A percentile compares a stretch with the other conserved stretches of the same genome.
phyloP scores from a whole-genome alignment of 495 filamentous ascomycete species.

The Penicillium argentinense region DNA sequence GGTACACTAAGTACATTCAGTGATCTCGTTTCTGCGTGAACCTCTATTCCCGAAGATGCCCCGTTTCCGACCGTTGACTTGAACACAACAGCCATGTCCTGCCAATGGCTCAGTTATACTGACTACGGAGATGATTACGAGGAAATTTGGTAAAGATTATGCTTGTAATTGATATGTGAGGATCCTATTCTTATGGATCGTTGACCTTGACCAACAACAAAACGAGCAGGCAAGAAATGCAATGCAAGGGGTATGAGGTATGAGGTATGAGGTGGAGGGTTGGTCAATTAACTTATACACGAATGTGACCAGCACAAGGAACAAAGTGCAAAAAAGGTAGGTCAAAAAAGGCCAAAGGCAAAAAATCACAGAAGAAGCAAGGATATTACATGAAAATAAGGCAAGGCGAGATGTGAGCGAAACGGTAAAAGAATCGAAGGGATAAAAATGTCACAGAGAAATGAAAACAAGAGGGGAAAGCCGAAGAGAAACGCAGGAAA shows the following conservation, averaged over 20 bases:
- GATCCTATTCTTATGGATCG: constrained; percentile 20
- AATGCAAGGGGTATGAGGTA: constrained; percentile 34
- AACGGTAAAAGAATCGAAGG: constrained; percentile 12
- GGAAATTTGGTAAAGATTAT: constrained; percentile 4
- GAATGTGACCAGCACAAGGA: constrained; percentile 37
- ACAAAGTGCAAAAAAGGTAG: constrained; percentile 1
- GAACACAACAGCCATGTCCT: too few relatives aligned
- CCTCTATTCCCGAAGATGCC: too few relatives aligned
- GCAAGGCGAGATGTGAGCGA: constrained; percentile 14
- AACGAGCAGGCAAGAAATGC: constrained; percentile 25
- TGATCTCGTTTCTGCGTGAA: too few relatives aligned
- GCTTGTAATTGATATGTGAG: constrained; percentile 20
- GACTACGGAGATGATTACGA: background rate
- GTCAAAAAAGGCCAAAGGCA: constrained; percentile 5
- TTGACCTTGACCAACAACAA: constrained; percentile 28
- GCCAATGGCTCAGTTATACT: background rate
- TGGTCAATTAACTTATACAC: constrained; percentile 35
- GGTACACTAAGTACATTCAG: too few relatives aligned
- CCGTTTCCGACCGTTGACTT: too few relatives aligned
- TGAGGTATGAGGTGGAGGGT: constrained; percentile 18
- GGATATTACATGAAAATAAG: constrained; percentile 31
- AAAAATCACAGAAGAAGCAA: constrained; percentile 5
- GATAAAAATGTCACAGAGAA: constrained; percentile 8
- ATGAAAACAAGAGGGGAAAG: background rate
- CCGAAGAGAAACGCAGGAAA: background rate